Evolutionary conservation across 345 rosid genomes (phyloP).

Genomic region (Clausena lansium): DNA sequence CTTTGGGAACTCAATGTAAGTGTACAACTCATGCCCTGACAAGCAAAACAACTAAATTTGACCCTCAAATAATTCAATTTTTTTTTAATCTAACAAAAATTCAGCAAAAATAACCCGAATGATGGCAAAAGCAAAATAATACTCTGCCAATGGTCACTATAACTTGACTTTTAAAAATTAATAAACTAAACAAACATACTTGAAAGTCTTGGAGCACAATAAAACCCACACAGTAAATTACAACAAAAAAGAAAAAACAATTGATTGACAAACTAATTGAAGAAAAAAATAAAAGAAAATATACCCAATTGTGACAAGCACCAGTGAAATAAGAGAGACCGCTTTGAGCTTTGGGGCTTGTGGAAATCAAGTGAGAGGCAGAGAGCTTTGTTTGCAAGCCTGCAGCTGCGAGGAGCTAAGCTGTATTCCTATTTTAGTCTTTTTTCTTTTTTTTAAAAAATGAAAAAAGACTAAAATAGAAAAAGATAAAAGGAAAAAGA

Average conservation of each 20-base stretch:
- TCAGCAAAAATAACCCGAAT: background rate
- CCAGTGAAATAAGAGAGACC: background rate
- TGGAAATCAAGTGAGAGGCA: too few species aligned
- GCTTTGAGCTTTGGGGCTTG: background rate
- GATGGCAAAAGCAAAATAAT: background rate
- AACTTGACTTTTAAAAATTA: background rate
- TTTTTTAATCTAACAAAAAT: too few species aligned
- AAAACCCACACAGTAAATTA: background rate
- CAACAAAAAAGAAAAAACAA: background rate
- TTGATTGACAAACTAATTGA: too few species aligned
- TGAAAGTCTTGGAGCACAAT: background rate
- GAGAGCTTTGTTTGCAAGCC: background rate
- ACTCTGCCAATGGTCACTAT: background rate
- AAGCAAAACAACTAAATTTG: background rate
- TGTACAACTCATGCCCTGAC: too few species aligned
- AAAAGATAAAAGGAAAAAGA: too few species aligned
- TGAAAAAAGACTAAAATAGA: too few species aligned
- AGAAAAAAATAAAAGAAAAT: too few species aligned
- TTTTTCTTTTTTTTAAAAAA: too few species aligned
- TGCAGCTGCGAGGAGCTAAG: too few species aligned
- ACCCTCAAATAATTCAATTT: too few species aligned
- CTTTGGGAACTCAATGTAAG: too few species aligned
- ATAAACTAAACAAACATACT: background rate
- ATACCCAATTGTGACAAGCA: background rate
- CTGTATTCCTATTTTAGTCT: too few species aligned